phyloP scores from a whole-genome alignment of 768 basidiomycete species.

The Filobasidium floriforme region DNA sequence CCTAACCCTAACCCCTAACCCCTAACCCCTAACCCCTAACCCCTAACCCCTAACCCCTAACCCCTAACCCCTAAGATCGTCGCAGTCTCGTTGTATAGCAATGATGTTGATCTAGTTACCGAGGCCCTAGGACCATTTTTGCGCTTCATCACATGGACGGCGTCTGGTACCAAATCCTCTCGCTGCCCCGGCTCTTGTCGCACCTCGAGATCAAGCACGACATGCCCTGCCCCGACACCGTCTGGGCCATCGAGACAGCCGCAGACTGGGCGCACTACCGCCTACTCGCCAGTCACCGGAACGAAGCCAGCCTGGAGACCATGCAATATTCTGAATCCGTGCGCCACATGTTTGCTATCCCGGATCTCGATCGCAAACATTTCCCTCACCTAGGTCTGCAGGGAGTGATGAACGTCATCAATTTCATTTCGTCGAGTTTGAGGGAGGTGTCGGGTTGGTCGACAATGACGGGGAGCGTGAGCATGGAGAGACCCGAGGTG shows the following conservation, averaged over 20 bases:
- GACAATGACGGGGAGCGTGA: conserved; percentile 32
- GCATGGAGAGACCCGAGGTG: conserved; percentile 31
- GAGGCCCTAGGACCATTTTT: conserved; percentile 28
- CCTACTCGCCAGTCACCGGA: neutral
- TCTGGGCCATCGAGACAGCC: conserved; percentile 18
- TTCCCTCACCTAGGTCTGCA: neutral
- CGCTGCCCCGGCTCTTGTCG: conserved; percentile 29
- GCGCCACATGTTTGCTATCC: neutral
- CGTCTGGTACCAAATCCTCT: conserved; percentile 31
- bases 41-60: too few relatives aligned
- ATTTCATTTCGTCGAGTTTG: conserved; percentile 28
- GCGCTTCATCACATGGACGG: conserved; percentile 29
- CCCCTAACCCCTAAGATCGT: too few relatives aligned
- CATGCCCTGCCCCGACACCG: conserved; percentile 24
- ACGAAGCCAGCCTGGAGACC: neutral
- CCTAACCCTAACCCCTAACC: too few relatives aligned
- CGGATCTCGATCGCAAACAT: neutral
- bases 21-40: too few relatives aligned
- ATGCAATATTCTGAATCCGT: neutral
- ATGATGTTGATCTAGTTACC: too few relatives aligned
- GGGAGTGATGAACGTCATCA: conserved; percentile 23
- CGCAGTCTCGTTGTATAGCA: too few relatives aligned
- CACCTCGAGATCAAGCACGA: conserved; percentile 38
- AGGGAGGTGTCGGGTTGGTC: conserved; percentile 36
- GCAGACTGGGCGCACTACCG: neutral